phyloP scores from a whole-genome alignment of 2,329 filamentous ascomycete genomes.

The Cytospora mali region DNA sequence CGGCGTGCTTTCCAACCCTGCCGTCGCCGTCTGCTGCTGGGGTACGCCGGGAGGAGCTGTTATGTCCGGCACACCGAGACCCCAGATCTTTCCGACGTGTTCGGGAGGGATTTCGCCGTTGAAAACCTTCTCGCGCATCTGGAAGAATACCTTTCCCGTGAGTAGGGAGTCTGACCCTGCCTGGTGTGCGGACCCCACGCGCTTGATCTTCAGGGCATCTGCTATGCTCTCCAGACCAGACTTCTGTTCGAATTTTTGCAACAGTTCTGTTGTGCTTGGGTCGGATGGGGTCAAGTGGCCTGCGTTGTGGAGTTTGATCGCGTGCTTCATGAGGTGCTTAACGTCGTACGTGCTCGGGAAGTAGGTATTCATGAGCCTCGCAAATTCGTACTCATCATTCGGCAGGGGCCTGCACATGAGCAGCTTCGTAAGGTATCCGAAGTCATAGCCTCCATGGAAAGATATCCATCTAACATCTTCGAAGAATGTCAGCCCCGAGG shows the following conservation, averaged over 20 bases:
- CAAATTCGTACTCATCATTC: constrained; percentile 87
- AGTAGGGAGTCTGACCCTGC: constrained; percentile 92
- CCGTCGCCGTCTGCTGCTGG: constrained; percentile 30
- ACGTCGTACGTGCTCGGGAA: constrained; percentile 95
- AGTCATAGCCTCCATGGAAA: constrained; percentile 97
- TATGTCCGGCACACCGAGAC: constrained; percentile 74
- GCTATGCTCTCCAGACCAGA: constrained; percentile 92
- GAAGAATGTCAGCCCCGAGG: constrained; percentile 85
- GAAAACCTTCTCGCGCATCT: constrained; percentile 86
- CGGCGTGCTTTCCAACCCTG: constrained; percentile 43
- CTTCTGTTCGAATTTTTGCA: constrained; percentile 86
- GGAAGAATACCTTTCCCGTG: constrained; percentile 94
- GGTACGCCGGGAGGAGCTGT: constrained; percentile 31
- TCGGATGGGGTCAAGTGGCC: constrained; percentile 66
- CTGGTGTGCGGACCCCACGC: constrained; percentile 85
- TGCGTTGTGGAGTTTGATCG: constrained; percentile 68
- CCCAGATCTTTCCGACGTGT: constrained; percentile 90
- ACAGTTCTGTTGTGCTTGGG: constrained; percentile 68
- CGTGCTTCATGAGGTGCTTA: constrained; percentile 94
- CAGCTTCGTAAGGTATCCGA: constrained; percentile 94
- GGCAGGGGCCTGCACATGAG: constrained; percentile 82
- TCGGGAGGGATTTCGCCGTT: constrained; percentile 78
- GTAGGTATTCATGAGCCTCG: constrained; percentile 85
- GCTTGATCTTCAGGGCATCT: constrained; percentile 87
- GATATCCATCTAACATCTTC: constrained; percentile 94